These are phyloP conservation scores for Acanthamoeba healyi DNA, from an alignment of 208 protist genomes.

Conservation along the genomic window DNA sequence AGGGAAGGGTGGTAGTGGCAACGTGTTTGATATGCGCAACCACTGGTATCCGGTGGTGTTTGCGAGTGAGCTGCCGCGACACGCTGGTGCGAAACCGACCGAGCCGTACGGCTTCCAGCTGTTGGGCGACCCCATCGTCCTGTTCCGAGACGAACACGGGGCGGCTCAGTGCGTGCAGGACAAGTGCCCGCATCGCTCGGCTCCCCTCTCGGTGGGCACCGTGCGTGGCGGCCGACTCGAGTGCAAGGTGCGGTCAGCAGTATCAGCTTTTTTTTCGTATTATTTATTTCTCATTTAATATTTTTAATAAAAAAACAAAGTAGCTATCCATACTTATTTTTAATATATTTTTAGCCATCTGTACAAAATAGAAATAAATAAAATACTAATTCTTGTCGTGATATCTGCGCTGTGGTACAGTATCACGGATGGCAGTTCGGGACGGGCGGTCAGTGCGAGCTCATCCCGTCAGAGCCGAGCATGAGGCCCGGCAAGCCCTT, in stretches of 20 bases:
- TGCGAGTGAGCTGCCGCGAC: background rate
- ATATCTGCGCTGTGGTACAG: too few relatives aligned
- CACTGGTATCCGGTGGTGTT: conserved; percentile 57
- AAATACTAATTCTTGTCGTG: too few relatives aligned
- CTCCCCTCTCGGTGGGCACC: conserved; percentile 47
- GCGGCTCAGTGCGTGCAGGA: conserved; percentile 36
- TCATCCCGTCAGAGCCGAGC: conserved; percentile 18
- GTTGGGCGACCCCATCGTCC: conserved; percentile 69
- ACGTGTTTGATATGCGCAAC: conserved; percentile 40
- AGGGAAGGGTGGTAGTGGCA: too few relatives aligned
- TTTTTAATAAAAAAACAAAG: background rate
- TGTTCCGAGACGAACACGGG: conserved; percentile 47
- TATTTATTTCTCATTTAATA: background rate
- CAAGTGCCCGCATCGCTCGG: conserved; percentile 61
- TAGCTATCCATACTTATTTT: too few relatives aligned
- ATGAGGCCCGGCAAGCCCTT: conserved; percentile 36
- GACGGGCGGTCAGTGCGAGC: conserved; percentile 3
- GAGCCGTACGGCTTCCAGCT: conserved; percentile 58
- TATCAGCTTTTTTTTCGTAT: background rate
- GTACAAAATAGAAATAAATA: background rate
- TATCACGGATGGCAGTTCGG: conserved; percentile 73
- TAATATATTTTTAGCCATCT: too few relatives aligned
- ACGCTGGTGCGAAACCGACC: background rate
- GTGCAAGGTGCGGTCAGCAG: conserved; percentile 26
- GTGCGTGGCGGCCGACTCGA: conserved; percentile 31